Conservation (phyloP, 805 yeast species). For the Starmerella kuoi region DNA sequence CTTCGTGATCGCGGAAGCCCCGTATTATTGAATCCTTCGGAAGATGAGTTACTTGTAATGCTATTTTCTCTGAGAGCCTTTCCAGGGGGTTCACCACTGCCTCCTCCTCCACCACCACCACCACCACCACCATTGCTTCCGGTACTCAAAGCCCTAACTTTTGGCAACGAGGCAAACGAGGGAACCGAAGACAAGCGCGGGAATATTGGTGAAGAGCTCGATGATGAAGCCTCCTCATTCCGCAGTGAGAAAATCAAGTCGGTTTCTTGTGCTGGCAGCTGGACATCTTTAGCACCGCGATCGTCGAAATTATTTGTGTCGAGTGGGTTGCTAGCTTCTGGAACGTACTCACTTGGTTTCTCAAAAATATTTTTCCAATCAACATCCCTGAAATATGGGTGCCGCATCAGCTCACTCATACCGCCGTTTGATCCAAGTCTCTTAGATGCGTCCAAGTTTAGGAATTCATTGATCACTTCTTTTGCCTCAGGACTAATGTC, state of each 20-base stretch:
- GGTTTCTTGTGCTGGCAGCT: slow-evolving; percentile 15
- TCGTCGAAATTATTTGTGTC: slow-evolving; percentile 82
- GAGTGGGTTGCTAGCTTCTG: slow-evolving; percentile 65
- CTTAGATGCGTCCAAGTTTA: slow-evolving; percentile 48
- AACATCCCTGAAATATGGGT: slow-evolving; percentile 59
- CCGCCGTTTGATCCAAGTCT: slow-evolving; percentile 64
- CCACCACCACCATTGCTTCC: background rate
- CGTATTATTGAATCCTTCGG: background rate
- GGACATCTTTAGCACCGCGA: slow-evolving; percentile 58
- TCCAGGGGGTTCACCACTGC: background rate
- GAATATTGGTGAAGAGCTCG: background rate
- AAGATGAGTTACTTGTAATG: background rate
- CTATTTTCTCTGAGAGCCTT: background rate
- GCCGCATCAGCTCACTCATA: slow-evolving; percentile 62
- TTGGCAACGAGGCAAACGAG: background rate
- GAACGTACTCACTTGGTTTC: slow-evolving; percentile 69
- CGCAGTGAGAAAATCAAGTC: slow-evolving; percentile 10
- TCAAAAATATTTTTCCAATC: slow-evolving; percentile 67
- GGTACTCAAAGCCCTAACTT: background rate
- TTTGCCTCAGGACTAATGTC: slow-evolving; percentile 52
- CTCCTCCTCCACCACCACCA: background rate
- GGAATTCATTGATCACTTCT: slow-evolving; percentile 54
- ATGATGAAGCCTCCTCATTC: background rate
- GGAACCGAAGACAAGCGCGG: background rate
- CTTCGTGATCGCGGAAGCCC: slow-evolving; percentile 6